These are phyloP conservation scores for Populus hybrid DNA, from an alignment of 441 rosid species.

Conservation along the genomic window DNA sequence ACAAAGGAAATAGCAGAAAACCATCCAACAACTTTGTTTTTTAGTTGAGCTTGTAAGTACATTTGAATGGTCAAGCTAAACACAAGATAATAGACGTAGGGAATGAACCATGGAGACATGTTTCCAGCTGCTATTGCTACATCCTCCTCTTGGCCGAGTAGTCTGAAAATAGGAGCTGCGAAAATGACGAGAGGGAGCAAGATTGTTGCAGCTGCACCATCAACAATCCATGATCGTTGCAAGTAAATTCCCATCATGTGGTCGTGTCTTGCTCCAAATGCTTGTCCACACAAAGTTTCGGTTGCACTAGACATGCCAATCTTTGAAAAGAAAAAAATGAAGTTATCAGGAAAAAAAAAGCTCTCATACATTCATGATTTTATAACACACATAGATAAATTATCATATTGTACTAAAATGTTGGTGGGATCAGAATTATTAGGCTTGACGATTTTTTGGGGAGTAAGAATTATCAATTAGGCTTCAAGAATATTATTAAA, in stretches of 20 bases:
- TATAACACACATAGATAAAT: too few species aligned
- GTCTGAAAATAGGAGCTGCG: conserved; percentile 25
- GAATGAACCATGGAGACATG: conserved; percentile 49
- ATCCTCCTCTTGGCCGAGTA: conserved; percentile 31
- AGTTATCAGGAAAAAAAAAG: too few species aligned
- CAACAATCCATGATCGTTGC: conserved; percentile 51
- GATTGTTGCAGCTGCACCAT: conserved; percentile 28
- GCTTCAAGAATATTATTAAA: too few species aligned
- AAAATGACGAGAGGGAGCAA: conserved; percentile 45
- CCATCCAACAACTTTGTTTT: conserved; percentile 45
- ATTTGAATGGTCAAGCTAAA: conserved; percentile 33
- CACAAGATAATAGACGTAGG: conserved; percentile 30
- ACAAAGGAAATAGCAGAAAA: conserved; percentile 32
- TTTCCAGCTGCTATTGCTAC: conserved; percentile 35
- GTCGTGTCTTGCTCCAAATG: conserved; percentile 54
- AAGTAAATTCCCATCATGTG: conserved; percentile 57
- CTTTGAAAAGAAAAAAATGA: conserved; percentile 12
- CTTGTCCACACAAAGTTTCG: conserved; percentile 66
- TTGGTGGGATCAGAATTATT: too few species aligned
- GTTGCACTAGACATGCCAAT: conserved; percentile 67
- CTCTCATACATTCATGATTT: too few species aligned
- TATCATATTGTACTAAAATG: too few species aligned
- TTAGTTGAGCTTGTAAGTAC: conserved; percentile 50
- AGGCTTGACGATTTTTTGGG: too few species aligned
- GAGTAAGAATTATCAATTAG: too few species aligned